A percentile compares a stretch with the other conserved stretches of the same genome.
Conservation (phyloP, 257 asterid species). For the Solanum clarkiae region DNA sequence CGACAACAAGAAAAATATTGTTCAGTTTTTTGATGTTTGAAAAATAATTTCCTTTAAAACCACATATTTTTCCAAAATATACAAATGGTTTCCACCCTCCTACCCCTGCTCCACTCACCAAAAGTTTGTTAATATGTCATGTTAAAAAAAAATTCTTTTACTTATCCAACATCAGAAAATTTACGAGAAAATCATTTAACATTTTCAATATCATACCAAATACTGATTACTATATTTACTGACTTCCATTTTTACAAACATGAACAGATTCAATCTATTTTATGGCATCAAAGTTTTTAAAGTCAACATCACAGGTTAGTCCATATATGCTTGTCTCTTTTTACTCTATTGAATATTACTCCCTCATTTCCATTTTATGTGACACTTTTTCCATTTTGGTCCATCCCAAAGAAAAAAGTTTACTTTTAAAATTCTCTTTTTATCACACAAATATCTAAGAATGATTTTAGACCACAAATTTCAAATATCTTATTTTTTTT, state of each 20-base stretch:
- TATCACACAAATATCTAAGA: too few species aligned
- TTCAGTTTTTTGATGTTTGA: not conserved
- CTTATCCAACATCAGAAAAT: not conserved
- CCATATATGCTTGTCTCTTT: slow-evolving; percentile 11
- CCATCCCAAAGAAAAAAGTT: too few species aligned
- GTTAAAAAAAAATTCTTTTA: not conserved
- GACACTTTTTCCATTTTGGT: too few species aligned
- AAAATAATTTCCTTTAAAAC: too few species aligned
- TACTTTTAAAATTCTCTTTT: too few species aligned
- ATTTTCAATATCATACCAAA: not conserved
- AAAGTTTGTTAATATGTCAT: not conserved
- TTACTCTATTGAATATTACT: not conserved
- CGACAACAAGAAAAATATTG: not conserved
- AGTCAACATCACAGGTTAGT: slow-evolving; percentile 89
- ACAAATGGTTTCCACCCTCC: not conserved
- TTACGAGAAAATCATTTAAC: not conserved
- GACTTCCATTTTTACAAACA: not conserved
- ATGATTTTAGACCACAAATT: too few species aligned
- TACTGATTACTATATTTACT: not conserved
- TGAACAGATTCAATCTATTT: slow-evolving; percentile 75
- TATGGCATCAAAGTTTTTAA: slow-evolving; percentile 84
- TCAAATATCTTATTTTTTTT: too few species aligned
- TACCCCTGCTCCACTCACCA: not conserved
- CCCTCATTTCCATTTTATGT: too few species aligned
- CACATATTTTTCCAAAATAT: not conserved